Evolutionary conservation across 2,329 filamentous ascomycete genomes (phyloP).

Genomic region (Arthrobotrys iridis): DNA sequence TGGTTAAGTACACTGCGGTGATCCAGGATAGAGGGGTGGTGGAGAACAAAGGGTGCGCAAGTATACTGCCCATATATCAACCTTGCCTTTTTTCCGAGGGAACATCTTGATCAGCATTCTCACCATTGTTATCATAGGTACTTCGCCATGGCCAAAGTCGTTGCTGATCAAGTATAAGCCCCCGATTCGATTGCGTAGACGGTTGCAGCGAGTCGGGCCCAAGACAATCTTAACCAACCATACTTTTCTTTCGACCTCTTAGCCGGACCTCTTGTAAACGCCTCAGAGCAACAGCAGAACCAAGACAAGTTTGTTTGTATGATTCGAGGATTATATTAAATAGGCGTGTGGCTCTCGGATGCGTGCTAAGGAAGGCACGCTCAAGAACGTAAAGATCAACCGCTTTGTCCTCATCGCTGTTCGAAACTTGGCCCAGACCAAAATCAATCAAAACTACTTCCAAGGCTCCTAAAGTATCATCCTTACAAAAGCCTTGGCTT

Average conservation of each 20-base stretch:
- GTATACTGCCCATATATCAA: not conserved
- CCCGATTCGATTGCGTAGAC: not conserved
- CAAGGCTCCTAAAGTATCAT: constrained; percentile 65
- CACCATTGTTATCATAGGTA: constrained; percentile 20
- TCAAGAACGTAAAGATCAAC: constrained; percentile 97
- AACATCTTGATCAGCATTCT: not conserved
- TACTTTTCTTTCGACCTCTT: constrained; percentile 94
- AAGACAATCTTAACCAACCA: constrained; percentile 75
- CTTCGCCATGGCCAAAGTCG: constrained; percentile 39
- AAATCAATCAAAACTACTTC: constrained; percentile 94
- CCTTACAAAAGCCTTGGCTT: not conserved
- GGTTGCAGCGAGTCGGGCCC: not conserved
- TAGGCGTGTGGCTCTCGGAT: constrained; percentile 82
- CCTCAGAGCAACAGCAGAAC: constrained; percentile 77
- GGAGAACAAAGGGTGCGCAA: constrained; percentile 88
- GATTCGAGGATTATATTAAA: constrained; percentile 78
- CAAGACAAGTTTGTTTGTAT: constrained; percentile 80
- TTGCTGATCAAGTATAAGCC: not conserved
- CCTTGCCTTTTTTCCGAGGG: not conserved
- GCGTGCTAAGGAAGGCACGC: constrained; percentile 91
- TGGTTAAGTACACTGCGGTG: constrained; percentile 96
- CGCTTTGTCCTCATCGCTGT: constrained; percentile 88
- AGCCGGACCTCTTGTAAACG: constrained; percentile 90
- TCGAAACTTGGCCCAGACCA: constrained; percentile 82
- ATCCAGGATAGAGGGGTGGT: constrained; percentile 93